phyloP scores from a whole-genome alignment of 371 early-diverging fungal species.

The Mucor mucedo region DNA sequence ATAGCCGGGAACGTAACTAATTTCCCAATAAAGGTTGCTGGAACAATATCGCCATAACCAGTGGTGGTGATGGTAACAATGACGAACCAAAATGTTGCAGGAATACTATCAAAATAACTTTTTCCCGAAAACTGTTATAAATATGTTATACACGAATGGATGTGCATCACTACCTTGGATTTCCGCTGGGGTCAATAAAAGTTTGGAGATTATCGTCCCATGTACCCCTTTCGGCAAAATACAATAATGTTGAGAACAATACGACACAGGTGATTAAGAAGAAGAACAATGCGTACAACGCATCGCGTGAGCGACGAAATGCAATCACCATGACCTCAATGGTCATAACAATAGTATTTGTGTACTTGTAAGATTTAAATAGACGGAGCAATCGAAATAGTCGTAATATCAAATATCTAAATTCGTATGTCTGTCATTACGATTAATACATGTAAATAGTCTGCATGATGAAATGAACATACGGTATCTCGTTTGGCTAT shows the following conservation, averaged over 20 bases:
- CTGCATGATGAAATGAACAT: constrained; percentile 19
- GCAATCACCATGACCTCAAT: constrained; percentile 89
- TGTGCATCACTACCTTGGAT: constrained; percentile 51
- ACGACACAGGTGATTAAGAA: constrained; percentile 77
- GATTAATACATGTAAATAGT: not conserved
- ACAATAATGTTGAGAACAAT: constrained; percentile 78
- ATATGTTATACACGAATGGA: not conserved
- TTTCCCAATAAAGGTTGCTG: constrained; percentile 83
- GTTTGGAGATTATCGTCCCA: constrained; percentile 76
- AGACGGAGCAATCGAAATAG: constrained; percentile 80
- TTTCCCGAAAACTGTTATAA: not conserved
- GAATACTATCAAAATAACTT: constrained; percentile 80
- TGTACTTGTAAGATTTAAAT: constrained; percentile 86
- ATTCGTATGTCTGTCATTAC: constrained; percentile 67
- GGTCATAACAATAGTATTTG: constrained; percentile 71
- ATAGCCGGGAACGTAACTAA: constrained; percentile 85
- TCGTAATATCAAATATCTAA: constrained; percentile 83
- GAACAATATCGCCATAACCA: constrained; percentile 88
- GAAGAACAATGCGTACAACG: constrained; percentile 78
- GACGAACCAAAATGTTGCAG: constrained; percentile 84
- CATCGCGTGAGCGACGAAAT: constrained; percentile 78
- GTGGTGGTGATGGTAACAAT: constrained; percentile 87
- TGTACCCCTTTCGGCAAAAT: constrained; percentile 86
- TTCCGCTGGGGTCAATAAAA: constrained; percentile 70
- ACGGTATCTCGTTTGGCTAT: constrained; percentile 72